Base-by-base conservation (phyloP, 2,329 filamentous ascomycete genomes). In the Diaporthe helianthi region DNA sequence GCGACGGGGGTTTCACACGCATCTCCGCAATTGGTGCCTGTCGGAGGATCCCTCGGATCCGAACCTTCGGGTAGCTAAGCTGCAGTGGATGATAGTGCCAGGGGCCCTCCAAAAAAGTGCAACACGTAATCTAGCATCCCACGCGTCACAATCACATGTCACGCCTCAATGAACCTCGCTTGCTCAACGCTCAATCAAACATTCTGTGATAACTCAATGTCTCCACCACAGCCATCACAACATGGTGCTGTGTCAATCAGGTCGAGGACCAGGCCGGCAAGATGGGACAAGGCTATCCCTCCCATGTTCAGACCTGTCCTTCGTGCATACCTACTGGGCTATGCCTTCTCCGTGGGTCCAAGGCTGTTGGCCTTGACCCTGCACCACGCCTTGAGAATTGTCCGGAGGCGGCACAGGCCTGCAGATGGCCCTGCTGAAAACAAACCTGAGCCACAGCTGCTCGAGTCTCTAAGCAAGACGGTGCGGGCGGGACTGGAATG, bases 281-380 rank as follows among this genome's bases (percentile, higher is more conserved):
- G 54, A 51, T 74, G 79, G 73, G 74, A 77, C 72, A 72, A 75
- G 47, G 73, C 72, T 71, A 76, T 89, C 53, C 86, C 87, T 36
- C 80, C 84, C 15, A 71, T 83, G 49, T 78, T 90, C 38, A 83
- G 85, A 65, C 88, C 89, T 19, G 77, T 89, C 29, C 74, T 89
- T 66, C 84, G 87, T 69, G 88, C 89, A 55, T 91, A 89, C 76
- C 75, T 88, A 17, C 74, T 90, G 41, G 88, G 88, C 36, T 90
- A 90, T 79, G 84, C 84, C 22, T 89, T 87, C 64, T 82, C 84
- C 41, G 86, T 89, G 9, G 83, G 81, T 33, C 88, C 88, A 15
- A 82, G 87, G 70, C 77, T 90, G 26, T 75, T 89, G 72, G 85
- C 85, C 2, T 77, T 90, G 69, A 72, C 89, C 36, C 75, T 89